These are phyloP conservation scores for Aspergillus brunneoviolaceus DNA, from an alignment of 2,329 filamentous ascomycete genomes.

Conservation along the genomic window DNA sequence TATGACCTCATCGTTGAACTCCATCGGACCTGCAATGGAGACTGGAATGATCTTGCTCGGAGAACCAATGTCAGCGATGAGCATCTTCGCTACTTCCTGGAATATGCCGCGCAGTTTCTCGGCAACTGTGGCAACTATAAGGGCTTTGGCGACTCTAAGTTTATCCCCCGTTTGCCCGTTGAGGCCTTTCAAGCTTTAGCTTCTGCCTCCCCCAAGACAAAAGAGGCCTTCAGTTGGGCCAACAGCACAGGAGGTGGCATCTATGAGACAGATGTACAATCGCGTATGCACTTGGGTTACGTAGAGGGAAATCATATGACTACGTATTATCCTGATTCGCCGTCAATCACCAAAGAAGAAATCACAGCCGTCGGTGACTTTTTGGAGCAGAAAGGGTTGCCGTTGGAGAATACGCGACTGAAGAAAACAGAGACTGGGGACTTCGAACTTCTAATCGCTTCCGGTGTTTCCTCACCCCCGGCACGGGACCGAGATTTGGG, in stretches of 20 bases:
- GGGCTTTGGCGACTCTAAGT: slow-evolving; percentile 82
- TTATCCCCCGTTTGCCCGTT: slow-evolving; percentile 69
- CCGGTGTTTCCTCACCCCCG: slow-evolving; percentile 61
- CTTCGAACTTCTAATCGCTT: slow-evolving; percentile 75
- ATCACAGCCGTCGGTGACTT: slow-evolving; percentile 71
- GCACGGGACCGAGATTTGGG: slow-evolving; percentile 66
- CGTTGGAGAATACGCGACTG: slow-evolving; percentile 74
- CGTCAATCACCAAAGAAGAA: slow-evolving; percentile 71
- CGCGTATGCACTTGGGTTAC: slow-evolving; percentile 74
- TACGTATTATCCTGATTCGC: slow-evolving; percentile 77
- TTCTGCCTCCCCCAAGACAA: slow-evolving; percentile 57
- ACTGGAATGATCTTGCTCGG: slow-evolving; percentile 67
- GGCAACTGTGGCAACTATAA: slow-evolving; percentile 85
- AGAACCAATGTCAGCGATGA: slow-evolving; percentile 64
- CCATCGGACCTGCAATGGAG: slow-evolving; percentile 63
- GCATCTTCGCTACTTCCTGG: slow-evolving; percentile 67
- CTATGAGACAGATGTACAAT: slow-evolving; percentile 64
- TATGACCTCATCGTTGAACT: slow-evolving; percentile 77
- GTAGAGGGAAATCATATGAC: slow-evolving; percentile 73
- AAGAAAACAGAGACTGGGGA: slow-evolving; percentile 63
- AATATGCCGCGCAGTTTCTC: slow-evolving; percentile 76
- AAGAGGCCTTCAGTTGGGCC: slow-evolving; percentile 65
- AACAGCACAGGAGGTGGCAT: slow-evolving; percentile 61
- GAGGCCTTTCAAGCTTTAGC: slow-evolving; percentile 66
- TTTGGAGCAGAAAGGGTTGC: slow-evolving; percentile 68